Conservation (phyloP, 2,329 filamentous ascomycete species). For the Phialophora tarda region DNA sequence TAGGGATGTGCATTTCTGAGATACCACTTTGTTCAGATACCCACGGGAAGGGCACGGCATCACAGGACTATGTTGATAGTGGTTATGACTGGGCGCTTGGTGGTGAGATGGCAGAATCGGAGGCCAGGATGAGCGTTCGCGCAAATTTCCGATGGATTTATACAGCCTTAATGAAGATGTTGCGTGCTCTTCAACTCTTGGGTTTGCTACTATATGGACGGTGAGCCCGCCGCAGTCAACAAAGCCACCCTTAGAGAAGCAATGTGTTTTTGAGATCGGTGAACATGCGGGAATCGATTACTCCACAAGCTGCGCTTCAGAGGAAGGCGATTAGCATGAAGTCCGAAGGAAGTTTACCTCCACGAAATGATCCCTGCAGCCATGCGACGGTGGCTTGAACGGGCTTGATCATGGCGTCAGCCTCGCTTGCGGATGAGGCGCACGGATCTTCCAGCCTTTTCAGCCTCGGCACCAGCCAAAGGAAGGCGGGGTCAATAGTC, state of each 20-base stretch:
- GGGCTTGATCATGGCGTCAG: conserved; percentile 30
- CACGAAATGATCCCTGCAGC: conserved; percentile 27
- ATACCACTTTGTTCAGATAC: conserved; percentile 33
- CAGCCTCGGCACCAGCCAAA: background rate
- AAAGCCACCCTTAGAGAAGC: background rate
- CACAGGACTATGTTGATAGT: conserved; percentile 18
- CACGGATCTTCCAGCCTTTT: background rate
- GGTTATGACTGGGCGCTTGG: conserved; percentile 21
- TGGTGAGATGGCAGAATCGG: conserved; percentile 26
- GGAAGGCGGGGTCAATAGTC: background rate
- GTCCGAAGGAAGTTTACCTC: conserved; percentile 6
- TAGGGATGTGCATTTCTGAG: conserved; percentile 17
- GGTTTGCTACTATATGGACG: background rate
- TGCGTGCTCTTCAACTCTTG: background rate
- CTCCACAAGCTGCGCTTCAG: background rate
- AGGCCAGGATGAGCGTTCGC: conserved; percentile 20
- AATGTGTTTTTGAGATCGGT: too few relatives aligned
- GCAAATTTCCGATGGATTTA: conserved; percentile 10
- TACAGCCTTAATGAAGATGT: conserved; percentile 28
- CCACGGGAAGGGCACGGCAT: conserved; percentile 29
- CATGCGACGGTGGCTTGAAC: conserved; percentile 33
- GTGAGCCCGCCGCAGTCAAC: background rate
- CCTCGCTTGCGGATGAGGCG: conserved; percentile 34
- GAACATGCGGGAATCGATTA: background rate
- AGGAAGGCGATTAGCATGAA: background rate